Evolutionary conservation across 371 early-diverging fungal species (phyloP).

Genomic region (Phascolomyces articulosus): DNA sequence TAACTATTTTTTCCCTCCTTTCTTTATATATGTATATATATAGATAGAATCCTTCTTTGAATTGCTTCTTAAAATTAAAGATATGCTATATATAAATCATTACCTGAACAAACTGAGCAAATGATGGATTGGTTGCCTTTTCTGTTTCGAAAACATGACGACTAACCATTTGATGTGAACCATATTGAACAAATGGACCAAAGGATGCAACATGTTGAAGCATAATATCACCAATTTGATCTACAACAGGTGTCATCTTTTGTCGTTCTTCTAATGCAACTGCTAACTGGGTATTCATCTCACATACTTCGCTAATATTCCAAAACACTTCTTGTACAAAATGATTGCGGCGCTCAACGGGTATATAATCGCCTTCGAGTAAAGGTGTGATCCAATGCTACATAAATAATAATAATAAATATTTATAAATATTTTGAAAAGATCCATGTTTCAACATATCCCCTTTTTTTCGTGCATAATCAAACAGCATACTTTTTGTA

Average conservation of each 20-base stretch:
- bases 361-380: conserved; percentile 61
- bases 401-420: background rate
- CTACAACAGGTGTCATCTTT: conserved; percentile 67
- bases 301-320: conserved; percentile 77
- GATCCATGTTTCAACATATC: too few species aligned
- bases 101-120: conserved; percentile 78
- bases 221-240: conserved; percentile 88
- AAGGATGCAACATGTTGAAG: conserved; percentile 72
- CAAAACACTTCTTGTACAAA: conserved; percentile 83
- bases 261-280: conserved; percentile 73
- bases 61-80: too few species aligned
- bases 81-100: background rate
- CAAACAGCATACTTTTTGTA: conserved; percentile 68
- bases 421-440: background rate
- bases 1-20: background rate
- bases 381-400: conserved; percentile 81
- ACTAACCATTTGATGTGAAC: conserved; percentile 85
- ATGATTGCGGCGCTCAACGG: conserved; percentile 51
- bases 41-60: background rate
- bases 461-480: too few species aligned
- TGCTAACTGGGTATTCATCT: conserved; percentile 70
- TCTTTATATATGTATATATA: too few species aligned
- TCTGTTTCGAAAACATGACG: conserved; percentile 85
- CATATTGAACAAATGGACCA: conserved; percentile 86
- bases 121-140: conserved; percentile 62